Base-by-base conservation (phyloP, 1,284 basidiomycete species). In the Cutaneotrichosporon daszewskae region DNA sequence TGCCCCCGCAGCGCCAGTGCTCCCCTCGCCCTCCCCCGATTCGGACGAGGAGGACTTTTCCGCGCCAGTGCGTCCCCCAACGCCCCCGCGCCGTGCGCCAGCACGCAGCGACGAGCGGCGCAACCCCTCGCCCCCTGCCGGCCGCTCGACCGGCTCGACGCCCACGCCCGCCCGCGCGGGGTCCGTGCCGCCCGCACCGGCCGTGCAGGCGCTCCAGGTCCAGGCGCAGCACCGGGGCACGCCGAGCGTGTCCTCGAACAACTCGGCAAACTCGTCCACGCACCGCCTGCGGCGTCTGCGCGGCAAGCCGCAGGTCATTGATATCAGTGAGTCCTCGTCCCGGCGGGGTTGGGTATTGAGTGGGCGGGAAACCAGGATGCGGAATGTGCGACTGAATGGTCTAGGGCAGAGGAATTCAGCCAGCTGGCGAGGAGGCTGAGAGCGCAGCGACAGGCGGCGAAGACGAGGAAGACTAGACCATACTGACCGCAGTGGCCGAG, bases 401-500 rank as follows among this genome's bases (percentile, higher is more conserved):
- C n/a, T n/a, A n/a, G n/a, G n/a, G n/a, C n/a, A n/a, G n/a, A n/a
- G n/a, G n/a, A n/a, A n/a, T n/a, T n/a, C n/a, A n/a, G n/a, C n/a
- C n/a, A n/a, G n/a, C n/a, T n/a, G n/a, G n/a, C n/a, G n/a, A n/a
- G n/a, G n/a, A n/a, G n/a, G n/a, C n/a, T n/a, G n/a, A n/a, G n/a
- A n/a, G n/a, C n/a, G n/a, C n/a, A n/a, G n/a, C n/a, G n/a, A n/a
- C n/a, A n/a, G n/a, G n/a, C n/a, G n/a, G n/a, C n/a, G n/a, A n/a
- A n/a, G n/a, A n/a, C n/a, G n/a, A 31, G 8, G 9, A 10, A n/a
- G 6, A 14, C 28, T 8, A 16, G 7, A n/a, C 6, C 8, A 31
- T 14, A 13, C 20, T 22, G 20, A n/a, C 18, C 22, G 11, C 39
- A 55, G 53, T 60, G 59, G 48, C 58, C 34, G 64, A 66, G 43